Percentiles rank a stretch among this genome's conserved stretches.
Evolutionary conservation across 2,329 filamentous ascomycete genomes (phyloP).

Genomic region (Chaetomium strumarium): DNA sequence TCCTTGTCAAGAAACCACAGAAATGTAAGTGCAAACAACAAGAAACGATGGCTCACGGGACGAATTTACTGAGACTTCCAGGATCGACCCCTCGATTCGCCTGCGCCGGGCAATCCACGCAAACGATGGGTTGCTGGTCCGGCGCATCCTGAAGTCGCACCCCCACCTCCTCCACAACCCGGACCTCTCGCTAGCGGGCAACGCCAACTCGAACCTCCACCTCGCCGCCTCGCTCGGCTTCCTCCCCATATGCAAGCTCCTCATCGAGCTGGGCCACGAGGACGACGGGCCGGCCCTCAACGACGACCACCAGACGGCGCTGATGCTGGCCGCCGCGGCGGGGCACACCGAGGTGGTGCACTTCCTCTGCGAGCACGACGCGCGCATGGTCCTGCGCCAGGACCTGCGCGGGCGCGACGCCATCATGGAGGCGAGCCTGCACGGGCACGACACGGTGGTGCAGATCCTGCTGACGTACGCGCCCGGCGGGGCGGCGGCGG

Average conservation of each 20-base stretch:
- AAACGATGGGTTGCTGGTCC: slow-evolving; percentile 65
- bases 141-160: slow-evolving; percentile 69
- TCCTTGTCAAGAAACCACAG: too few relatives aligned
- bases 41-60: background rate
- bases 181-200: slow-evolving; percentile 59
- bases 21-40: background rate
- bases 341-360: slow-evolving; percentile 71
- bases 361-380: slow-evolving; percentile 60
- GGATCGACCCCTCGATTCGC: slow-evolving; percentile 72
- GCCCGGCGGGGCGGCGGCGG: slow-evolving; percentile 46
- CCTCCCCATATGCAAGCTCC: slow-evolving; percentile 59
- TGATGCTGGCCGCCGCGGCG: slow-evolving; percentile 68
- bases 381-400: slow-evolving; percentile 55
- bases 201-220: slow-evolving; percentile 80
- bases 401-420: slow-evolving; percentile 67
- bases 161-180: slow-evolving; percentile 71
- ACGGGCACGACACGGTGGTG: slow-evolving; percentile 58
- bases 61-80: slow-evolving; percentile 28
- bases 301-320: slow-evolving; percentile 70
- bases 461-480: slow-evolving; percentile 59
- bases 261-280: slow-evolving; percentile 73
- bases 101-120: slow-evolving; percentile 75
- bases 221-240: slow-evolving; percentile 70
- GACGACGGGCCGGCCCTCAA: slow-evolving; percentile 65
- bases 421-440: slow-evolving; percentile 58